These are phyloP conservation scores for Oropetium thomaeum DNA, from an alignment of 176 grass and related monocot species.

Conservation along the genomic window DNA sequence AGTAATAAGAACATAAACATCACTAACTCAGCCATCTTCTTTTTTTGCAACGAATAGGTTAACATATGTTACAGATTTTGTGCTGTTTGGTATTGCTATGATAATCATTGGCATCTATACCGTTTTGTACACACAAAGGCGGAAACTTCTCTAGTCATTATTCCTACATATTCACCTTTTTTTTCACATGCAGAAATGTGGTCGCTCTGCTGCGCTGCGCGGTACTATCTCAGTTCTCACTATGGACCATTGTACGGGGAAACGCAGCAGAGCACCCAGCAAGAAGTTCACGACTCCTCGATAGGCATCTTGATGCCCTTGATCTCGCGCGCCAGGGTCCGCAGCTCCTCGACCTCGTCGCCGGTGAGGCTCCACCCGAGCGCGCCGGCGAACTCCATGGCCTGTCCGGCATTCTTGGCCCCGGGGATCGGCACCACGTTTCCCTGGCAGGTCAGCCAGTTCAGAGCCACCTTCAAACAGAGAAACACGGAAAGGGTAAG, in stretches of 20 bases:
- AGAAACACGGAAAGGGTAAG: neutral
- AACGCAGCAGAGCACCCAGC: neutral
- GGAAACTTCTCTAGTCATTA: neutral
- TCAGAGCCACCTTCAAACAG: conserved; percentile 74
- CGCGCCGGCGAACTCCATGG: conserved; percentile 52
- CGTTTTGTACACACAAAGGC: neutral
- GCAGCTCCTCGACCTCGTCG: conserved; percentile 59
- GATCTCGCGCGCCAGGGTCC: conserved; percentile 42
- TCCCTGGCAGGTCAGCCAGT: conserved; percentile 87
- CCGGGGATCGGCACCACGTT: conserved; percentile 92
- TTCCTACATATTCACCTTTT: neutral
- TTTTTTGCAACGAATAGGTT: too few relatives aligned
- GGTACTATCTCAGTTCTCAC: too few relatives aligned
- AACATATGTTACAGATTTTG: neutral
- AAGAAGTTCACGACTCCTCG: conserved; percentile 48
- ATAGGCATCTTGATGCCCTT: conserved; percentile 60
- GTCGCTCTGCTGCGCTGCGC: neutral
- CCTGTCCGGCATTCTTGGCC: conserved; percentile 73
- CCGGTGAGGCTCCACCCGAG: conserved; percentile 52
- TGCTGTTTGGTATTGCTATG: neutral
- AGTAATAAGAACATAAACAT: too few relatives aligned
- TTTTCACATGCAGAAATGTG: neutral
- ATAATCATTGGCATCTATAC: neutral
- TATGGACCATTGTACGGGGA: too few relatives aligned
- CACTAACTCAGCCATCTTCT: too few relatives aligned